These are phyloP conservation scores for Stephania cephalantha DNA, from an alignment of 164 flowering plant species.

Conservation along the genomic window DNA sequence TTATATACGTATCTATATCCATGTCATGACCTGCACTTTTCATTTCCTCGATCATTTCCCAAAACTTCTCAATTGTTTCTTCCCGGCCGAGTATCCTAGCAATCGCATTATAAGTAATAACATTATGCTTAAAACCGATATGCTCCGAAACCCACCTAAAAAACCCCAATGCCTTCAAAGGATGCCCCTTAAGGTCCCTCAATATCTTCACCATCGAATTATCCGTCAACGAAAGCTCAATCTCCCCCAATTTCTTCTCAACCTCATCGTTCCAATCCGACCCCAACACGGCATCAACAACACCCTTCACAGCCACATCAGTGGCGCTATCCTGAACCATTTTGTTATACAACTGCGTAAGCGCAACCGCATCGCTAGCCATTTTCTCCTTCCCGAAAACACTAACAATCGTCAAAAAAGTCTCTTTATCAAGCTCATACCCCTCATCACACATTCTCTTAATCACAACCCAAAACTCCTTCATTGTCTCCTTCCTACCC, in stretches of 20 bases:
- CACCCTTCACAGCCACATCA: conserved; percentile 31
- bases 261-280: conserved; percentile 51
- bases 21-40: conserved; percentile 54
- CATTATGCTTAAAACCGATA: conserved; percentile 43
- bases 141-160: conserved; percentile 49
- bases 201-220: conserved; percentile 47
- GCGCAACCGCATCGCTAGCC: conserved; percentile 40
- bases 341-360: conserved; percentile 36
- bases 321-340: conserved; percentile 41
- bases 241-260: conserved; percentile 39
- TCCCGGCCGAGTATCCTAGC: conserved; percentile 52
- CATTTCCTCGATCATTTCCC: conserved; percentile 68
- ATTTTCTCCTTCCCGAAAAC: conserved; percentile 34
- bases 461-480: conserved; percentile 55
- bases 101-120: conserved; percentile 66
- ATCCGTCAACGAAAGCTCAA: conserved; percentile 41
- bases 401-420: conserved; percentile 36
- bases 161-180: conserved; percentile 54
- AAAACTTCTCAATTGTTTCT: conserved; percentile 60
- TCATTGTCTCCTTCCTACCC: conserved; percentile 39
- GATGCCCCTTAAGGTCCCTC: conserved; percentile 43
- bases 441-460: conserved; percentile 60
- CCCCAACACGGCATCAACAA: conserved; percentile 28
- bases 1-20: conserved; percentile 74
- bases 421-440: conserved; percentile 48